Percentiles rank a stretch among this genome's conserved stretches.
These are phyloP conservation scores for Xylaria bambusicola DNA, from an alignment of 495 filamentous ascomycete genomes.

Conservation along the genomic window DNA sequence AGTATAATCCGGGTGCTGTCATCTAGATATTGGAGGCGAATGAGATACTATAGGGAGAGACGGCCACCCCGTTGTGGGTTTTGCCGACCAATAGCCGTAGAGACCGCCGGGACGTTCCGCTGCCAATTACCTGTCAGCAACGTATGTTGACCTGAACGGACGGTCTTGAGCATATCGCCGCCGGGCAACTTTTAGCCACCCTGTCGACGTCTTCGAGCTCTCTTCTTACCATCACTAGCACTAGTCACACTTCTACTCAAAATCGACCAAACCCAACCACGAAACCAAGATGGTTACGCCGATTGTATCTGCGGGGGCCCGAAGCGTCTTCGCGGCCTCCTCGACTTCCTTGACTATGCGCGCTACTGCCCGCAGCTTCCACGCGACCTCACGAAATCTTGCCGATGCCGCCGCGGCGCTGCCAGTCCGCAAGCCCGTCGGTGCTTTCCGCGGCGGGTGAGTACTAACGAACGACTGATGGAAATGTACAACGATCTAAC, in stretches of 20 bases:
- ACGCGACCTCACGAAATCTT: slow-evolving; percentile 49
- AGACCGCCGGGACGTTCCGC: neutral
- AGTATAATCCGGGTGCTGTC: slow-evolving; percentile 1
- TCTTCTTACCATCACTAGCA: neutral
- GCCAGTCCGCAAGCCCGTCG: slow-evolving; percentile 78
- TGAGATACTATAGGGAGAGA: neutral
- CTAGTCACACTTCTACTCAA: neutral
- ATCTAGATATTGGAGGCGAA: neutral
- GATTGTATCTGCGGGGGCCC: slow-evolving; percentile 40
- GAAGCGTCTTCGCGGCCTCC: slow-evolving; percentile 32
- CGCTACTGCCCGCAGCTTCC: slow-evolving; percentile 38
- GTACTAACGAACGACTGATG: slow-evolving; percentile 31
- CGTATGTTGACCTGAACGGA: slow-evolving; percentile 5
- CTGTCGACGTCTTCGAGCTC: slow-evolving; percentile 7
- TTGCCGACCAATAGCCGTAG: slow-evolving; percentile 29
- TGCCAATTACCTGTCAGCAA: slow-evolving; percentile 11
- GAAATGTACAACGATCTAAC: slow-evolving; percentile 13
- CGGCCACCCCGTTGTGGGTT: neutral
- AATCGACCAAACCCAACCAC: slow-evolving; percentile 15
- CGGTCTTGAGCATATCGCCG: too few species aligned
- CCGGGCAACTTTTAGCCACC: slow-evolving; percentile 13
- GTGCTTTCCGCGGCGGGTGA: slow-evolving; percentile 91
- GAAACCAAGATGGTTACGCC: slow-evolving; percentile 47
- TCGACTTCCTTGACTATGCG: slow-evolving; percentile 23
- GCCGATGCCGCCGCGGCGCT: slow-evolving; percentile 47